Evolutionary conservation across 805 yeast species (phyloP).

Genomic region (Kodamaea fukazawae): DNA sequence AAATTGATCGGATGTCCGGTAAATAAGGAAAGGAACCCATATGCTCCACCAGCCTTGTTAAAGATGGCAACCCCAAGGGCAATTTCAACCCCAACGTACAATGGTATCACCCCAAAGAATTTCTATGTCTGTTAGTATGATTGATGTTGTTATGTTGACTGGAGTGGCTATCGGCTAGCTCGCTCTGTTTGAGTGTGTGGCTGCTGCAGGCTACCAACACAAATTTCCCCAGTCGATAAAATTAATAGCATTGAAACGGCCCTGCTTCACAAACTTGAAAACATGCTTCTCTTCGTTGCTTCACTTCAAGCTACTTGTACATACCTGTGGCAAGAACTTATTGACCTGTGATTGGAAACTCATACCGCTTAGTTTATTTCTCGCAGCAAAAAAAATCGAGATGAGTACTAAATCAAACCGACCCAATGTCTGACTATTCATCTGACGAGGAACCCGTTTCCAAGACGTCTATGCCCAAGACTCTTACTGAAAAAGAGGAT

Average conservation of each 20-base stretch:
- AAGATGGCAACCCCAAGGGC: conserved; percentile 71
- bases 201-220: no score
- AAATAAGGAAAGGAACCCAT: conserved; percentile 79
- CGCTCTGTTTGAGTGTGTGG: no score
- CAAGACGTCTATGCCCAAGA: conserved; percentile 14
- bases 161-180: no score
- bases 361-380: not conserved
- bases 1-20: conserved; percentile 86
- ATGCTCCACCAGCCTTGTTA: conserved; percentile 86
- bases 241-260: not conserved
- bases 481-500: conserved; percentile 38
- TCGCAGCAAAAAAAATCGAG: no score
- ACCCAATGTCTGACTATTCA: conserved; percentile 1
- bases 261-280: no score
- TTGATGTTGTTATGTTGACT: no score
- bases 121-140: conserved; percentile 31
- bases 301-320: no score
- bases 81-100: conserved; percentile 84
- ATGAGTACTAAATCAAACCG: not conserved
- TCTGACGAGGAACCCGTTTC: not conserved
- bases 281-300: no score
- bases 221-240: not conserved
- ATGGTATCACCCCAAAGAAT: conserved; percentile 70
- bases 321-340: conserved; percentile 13
- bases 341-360: conserved; percentile 5